Base-by-base conservation (phyloP, 2,329 filamentous ascomycete species). In the Curvularia verruculosa region DNA sequence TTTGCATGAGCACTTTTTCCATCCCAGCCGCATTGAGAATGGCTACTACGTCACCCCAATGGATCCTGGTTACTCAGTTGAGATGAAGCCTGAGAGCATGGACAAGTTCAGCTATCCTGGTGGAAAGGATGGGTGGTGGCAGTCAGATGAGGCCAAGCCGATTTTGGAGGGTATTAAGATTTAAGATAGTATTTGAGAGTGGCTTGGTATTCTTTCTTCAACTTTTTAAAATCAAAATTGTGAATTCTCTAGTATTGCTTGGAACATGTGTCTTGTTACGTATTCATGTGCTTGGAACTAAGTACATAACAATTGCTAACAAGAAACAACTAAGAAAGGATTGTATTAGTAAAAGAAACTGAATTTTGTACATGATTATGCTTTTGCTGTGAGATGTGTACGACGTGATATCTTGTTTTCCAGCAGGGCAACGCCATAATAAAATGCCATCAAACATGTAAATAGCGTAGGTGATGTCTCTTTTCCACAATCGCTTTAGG, bases 71-170 rank as follows among this genome's bases (percentile, higher is more conserved):
- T 96, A 96, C 77, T 93, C 90, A 71, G 92, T 96, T 2, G 91
- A 96, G 85, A 96, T 96, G 92, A 94, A 91, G 85, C 79, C 87
- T 3, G 90, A 88, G 64, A 95, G 90, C 75, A 95, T 96, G 91
- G 90, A 92, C 63, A 78, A 77, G 66, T 96, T 84, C 73, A 83
- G 84, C 48, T 96, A 87, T 75, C 92, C 92, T 1, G 91, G 92
- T 7, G 85, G 88, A 70, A 83, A 88, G 60, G 89, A 88, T 3
- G 90, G 91, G 71, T 96, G 91, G 91, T 96, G 92, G 92, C 87
- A 80, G 78, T 89, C 84, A 46, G 89, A 91, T 36, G 90, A 91
- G 77, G 91, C 91, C n/a, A 89, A 81, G 78, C 78, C 82, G 0
- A 93, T 95, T 65, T 76, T 93, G 34, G 87, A 91, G 56, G 83